Conservation (phyloP, 108 stramenopile genomes). For the Cylindrotheca closterium region DNA sequence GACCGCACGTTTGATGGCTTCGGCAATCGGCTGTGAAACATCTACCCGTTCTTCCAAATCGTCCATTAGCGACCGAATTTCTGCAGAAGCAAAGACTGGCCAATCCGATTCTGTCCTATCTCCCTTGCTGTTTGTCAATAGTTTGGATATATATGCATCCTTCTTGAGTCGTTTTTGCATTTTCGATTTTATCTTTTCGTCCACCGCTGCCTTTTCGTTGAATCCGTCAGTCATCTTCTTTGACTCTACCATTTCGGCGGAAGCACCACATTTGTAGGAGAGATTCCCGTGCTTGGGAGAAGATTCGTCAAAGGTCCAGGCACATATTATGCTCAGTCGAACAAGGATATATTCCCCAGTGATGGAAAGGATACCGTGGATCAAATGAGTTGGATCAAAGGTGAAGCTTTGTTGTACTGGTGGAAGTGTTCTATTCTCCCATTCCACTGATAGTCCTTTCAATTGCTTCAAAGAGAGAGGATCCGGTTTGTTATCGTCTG, state of each 20-base stretch:
- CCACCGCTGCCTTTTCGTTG: slow-evolving; percentile 1
- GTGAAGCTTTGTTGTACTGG: neutral
- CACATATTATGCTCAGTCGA: slow-evolving; percentile 6
- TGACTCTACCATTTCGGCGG: slow-evolving; percentile 10
- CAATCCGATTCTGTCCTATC: neutral
- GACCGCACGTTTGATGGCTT: slow-evolving; percentile 49
- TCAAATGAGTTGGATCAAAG: slow-evolving; percentile 2
- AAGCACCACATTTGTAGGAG: slow-evolving; percentile 6
- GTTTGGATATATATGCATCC: slow-evolving; percentile 43
- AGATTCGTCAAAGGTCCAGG: slow-evolving; percentile 8
- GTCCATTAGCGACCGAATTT: slow-evolving; percentile 7
- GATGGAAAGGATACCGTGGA: slow-evolving; percentile 32
- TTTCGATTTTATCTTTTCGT: slow-evolving; percentile 39
- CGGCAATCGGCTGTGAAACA: slow-evolving; percentile 41
- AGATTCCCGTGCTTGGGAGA: slow-evolving; percentile 16
- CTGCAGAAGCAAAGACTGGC: slow-evolving; percentile 20
- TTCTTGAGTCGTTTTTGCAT: slow-evolving; percentile 48
- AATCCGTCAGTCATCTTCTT: neutral
- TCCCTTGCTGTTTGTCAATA: slow-evolving; percentile 16
- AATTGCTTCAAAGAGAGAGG: slow-evolving; percentile 52
- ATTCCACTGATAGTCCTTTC: slow-evolving; percentile 40
- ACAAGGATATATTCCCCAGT: slow-evolving; percentile 32
- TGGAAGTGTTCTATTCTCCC: slow-evolving; percentile 19
- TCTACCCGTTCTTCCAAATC: slow-evolving; percentile 73
- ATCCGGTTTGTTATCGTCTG: slow-evolving; percentile 55